Evolutionary conservation across 2,329 filamentous ascomycete species (phyloP).

Genomic region (Endoconidiophora laricicola): DNA sequence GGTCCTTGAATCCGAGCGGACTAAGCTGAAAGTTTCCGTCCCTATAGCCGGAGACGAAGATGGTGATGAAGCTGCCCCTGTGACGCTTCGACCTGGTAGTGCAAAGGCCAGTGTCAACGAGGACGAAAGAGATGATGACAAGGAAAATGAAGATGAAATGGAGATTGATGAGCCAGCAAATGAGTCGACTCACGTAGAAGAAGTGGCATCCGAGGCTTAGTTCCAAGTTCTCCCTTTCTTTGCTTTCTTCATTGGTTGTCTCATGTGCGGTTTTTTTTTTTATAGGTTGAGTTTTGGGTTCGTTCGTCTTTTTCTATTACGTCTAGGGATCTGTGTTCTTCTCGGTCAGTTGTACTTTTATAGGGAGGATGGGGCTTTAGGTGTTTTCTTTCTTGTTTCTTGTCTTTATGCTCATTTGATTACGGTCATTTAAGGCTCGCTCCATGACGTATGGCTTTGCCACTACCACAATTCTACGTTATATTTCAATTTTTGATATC

Average conservation of each 20-base stretch:
- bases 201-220: background rate
- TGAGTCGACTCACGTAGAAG: background rate
- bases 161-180: background rate
- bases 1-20: background rate
- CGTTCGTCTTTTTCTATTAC: background rate
- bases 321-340: background rate
- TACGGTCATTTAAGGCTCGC: background rate
- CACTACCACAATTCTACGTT: too few relatives aligned
- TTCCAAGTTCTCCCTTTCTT: too few relatives aligned
- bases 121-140: background rate
- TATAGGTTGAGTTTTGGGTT: background rate
- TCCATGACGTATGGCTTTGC: too few relatives aligned
- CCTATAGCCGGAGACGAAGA: background rate
- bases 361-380: background rate
- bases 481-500: too few relatives aligned
- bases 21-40: background rate
- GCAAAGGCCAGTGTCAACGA: background rate
- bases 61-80: too few relatives aligned
- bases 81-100: too few relatives aligned
- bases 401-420: background rate
- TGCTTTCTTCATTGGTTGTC: too few relatives aligned
- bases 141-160: conserved; percentile 2
- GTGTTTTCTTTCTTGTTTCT: background rate
- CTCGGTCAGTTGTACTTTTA: too few relatives aligned
- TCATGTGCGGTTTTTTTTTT: background rate